Evolutionary conservation across 2,329 filamentous ascomycete genomes (phyloP).

Genomic region (Monosporascus sp.): DNA sequence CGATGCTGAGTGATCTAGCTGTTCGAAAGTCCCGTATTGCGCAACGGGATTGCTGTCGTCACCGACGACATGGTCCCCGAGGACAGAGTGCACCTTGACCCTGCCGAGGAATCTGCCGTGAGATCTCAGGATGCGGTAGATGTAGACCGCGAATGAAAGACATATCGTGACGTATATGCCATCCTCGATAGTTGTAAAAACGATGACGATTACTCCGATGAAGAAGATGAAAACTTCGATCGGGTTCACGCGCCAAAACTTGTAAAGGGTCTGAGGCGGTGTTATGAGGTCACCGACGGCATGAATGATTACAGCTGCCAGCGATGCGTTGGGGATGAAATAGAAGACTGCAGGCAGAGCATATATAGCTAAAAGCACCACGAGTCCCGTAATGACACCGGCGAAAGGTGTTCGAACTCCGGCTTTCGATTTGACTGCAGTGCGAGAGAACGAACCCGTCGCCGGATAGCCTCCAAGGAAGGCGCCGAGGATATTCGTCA

Average conservation of each 20-base stretch:
- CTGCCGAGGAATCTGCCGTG: slow-evolving; percentile 78
- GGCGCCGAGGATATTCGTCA: slow-evolving; percentile 83
- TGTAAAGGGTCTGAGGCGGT: slow-evolving; percentile 83
- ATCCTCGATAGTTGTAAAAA: slow-evolving; percentile 85
- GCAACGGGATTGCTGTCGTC: slow-evolving; percentile 46
- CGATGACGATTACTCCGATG: slow-evolving; percentile 79
- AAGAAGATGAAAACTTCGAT: slow-evolving; percentile 92
- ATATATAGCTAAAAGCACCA: slow-evolving; percentile 88
- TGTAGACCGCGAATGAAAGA: slow-evolving; percentile 68
- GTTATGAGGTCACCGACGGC: slow-evolving; percentile 91
- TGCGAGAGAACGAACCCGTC: slow-evolving; percentile 93
- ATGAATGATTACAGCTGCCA: slow-evolving; percentile 90
- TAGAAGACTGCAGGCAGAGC: slow-evolving; percentile 84
- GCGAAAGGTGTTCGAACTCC: slow-evolving; percentile 89
- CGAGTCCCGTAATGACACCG: slow-evolving; percentile 77
- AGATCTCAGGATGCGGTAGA: slow-evolving; percentile 80
- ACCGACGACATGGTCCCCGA: slow-evolving; percentile 68
- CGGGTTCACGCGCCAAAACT: slow-evolving; percentile 92
- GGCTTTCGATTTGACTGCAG: slow-evolving; percentile 95
- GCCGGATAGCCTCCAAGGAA: slow-evolving; percentile 90
- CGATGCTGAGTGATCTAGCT: slow-evolving; percentile 27
- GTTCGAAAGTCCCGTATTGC: slow-evolving; percentile 52
- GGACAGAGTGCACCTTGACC: slow-evolving; percentile 77
- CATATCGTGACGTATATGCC: slow-evolving; percentile 86
- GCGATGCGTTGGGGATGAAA: slow-evolving; percentile 78